A percentile compares a stretch with the other conserved stretches of the same genome.
Evolutionary conservation across 768 basidiomycete genomes (phyloP).

Genomic region (Boletales sp.): DNA sequence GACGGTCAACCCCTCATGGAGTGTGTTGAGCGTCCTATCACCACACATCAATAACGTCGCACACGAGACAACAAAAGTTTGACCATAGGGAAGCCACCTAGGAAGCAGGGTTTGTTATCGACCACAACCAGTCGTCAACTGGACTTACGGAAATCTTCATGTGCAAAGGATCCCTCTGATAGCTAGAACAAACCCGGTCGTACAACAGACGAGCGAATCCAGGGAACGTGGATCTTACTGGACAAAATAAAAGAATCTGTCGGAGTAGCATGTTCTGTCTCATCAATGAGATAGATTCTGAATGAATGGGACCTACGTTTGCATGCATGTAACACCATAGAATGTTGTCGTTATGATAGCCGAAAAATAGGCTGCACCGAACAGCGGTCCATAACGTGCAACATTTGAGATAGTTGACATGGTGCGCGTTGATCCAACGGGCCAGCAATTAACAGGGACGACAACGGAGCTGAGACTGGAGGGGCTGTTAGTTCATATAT

Average conservation of each 20-base stretch:
- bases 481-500: too few relatives aligned
- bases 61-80: not conserved
- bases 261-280: not conserved
- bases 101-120: not conserved
- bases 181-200: not conserved
- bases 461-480: too few relatives aligned
- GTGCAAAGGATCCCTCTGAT: conserved; percentile 1
- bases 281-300: too few relatives aligned
- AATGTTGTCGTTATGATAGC: too few relatives aligned
- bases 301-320: too few relatives aligned
- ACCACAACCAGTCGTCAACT: too few relatives aligned
- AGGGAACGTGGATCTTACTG: not conserved
- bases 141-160: conserved; percentile 6
- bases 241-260: conserved; percentile 7
- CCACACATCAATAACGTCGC: not conserved
- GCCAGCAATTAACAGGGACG: too few relatives aligned
- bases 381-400: too few relatives aligned
- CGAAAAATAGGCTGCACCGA: too few relatives aligned
- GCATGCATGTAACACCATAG: too few relatives aligned
- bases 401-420: too few relatives aligned
- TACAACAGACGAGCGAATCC: not conserved
- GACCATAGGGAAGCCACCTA: conserved; percentile 15
- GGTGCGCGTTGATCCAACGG: too few relatives aligned
- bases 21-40: conserved; percentile 8
- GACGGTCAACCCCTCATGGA: conserved; percentile 9